Base-by-base conservation (phyloP, 2,329 filamentous ascomycete species). In the Talaromyces sp. region DNA sequence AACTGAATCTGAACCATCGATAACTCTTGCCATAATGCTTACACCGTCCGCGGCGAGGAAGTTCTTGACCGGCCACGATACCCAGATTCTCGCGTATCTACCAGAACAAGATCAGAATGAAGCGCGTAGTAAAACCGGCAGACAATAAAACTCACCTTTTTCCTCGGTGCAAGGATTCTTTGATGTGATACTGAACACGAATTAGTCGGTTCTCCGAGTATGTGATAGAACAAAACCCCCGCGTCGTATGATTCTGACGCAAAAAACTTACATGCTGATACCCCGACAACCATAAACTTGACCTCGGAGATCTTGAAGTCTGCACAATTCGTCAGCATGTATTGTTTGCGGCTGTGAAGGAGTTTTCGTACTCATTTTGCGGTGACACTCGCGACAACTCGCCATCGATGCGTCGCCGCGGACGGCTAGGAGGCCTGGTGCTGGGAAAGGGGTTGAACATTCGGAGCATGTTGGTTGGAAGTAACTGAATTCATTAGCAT, bases 331-430 rank as follows among this genome's bases (percentile, higher is more conserved):
- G n/a, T 62, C 65, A 65, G 56, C 49, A 63, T 49, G 37, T n/a
- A 39, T 24, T 43, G n/a, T 54, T 62, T 9, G 39, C 56, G 52
- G 41, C 39, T 1, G 11, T 54, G 3, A 10, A 13, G 8, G 5
- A 19, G 6, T 13, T 2, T 37, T 70, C 79, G 11, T 76, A 85
- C 83, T 90, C 85, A 95, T 93, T 74, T 89, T 90, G 62, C 84
- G 83, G 80, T 95, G 91, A 74, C 92, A 96, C 71, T 90, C 86
- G 58, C 91, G 87, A 78, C 92, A 96, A 43, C 92, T 85, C 66
- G 92, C 90, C 72, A 87, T 88, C 24, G 87, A 85, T 19, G 86
- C 86, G 66, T 94, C 90, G 54, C 90, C 91, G 31, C 89, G 84
- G 6, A 94, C 90, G 4, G 90, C 88, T 16, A 89, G 83, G 39